A percentile compares a stretch with the other conserved stretches of the same genome.
phyloP scores from a whole-genome alignment of 177 flowering plant genomes.

The Vitis hybrid region DNA sequence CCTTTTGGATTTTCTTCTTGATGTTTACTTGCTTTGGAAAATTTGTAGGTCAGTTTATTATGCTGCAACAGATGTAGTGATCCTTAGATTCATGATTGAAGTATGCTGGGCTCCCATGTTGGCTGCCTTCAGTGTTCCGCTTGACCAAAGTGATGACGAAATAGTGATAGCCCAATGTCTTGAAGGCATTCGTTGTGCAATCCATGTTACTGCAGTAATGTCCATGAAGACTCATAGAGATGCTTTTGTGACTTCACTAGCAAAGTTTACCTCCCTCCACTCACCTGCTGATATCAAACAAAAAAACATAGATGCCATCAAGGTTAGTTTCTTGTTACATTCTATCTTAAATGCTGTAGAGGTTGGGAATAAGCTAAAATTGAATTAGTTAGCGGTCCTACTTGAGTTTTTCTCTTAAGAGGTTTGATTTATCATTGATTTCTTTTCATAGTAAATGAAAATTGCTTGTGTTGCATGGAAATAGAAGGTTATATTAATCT shows the following conservation, averaged over 20 bases:
- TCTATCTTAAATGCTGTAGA: not conserved
- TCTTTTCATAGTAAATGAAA: too few species aligned
- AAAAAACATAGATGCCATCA: slow-evolving; percentile 95
- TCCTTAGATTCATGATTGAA: slow-evolving; percentile 95
- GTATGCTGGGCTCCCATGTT: slow-evolving; percentile 99
- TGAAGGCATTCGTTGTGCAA: slow-evolving; percentile 84
- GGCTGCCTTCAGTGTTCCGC: slow-evolving; percentile 99
- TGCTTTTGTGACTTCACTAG: slow-evolving; percentile 97
- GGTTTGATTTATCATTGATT: not conserved
- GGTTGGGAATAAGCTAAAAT: not conserved
- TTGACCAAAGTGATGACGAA: slow-evolving; percentile 98
- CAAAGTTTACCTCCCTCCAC: slow-evolving; percentile 96
- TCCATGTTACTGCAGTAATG: slow-evolving; percentile 98
- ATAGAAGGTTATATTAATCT: too few species aligned
- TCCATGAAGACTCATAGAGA: slow-evolving; percentile 99
- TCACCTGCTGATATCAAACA: slow-evolving; percentile 98
- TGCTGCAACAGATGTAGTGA: slow-evolving; percentile 97
- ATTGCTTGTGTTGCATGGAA: too few species aligned
- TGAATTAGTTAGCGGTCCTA: not conserved
- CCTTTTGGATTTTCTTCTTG: slow-evolving; percentile 7
- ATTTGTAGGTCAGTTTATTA: slow-evolving; percentile 93
- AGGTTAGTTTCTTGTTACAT: slow-evolving; percentile 46
- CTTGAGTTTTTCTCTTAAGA: not conserved
- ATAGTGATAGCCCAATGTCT: slow-evolving; percentile 73
- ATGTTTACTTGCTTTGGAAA: slow-evolving; percentile 18